These are phyloP conservation scores for Pythium aquatile DNA, from an alignment of 352 stramenopile species.

Conservation along the genomic window DNA sequence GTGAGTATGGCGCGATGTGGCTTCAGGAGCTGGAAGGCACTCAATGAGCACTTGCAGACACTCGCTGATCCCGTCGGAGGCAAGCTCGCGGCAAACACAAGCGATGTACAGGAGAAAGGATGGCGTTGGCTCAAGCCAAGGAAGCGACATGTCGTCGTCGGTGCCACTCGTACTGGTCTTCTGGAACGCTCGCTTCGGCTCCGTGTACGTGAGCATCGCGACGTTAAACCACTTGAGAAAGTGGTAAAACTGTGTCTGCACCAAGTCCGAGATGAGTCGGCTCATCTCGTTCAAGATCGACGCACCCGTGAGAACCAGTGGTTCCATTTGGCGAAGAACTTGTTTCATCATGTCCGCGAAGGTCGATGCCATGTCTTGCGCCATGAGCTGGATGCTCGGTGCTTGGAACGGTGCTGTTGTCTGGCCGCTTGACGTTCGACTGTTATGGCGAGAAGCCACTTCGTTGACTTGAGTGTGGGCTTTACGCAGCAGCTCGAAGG, in stretches of 20 bases:
- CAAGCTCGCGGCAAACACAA: slow-evolving; percentile 66
- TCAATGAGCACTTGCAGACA: slow-evolving; percentile 73
- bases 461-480: slow-evolving; percentile 47
- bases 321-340: slow-evolving; percentile 75
- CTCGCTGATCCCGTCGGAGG: slow-evolving; percentile 59
- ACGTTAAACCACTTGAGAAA: slow-evolving; percentile 84
- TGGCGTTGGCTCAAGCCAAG: slow-evolving; percentile 61
- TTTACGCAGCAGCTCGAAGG: slow-evolving; percentile 53
- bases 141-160: slow-evolving; percentile 36
- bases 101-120: slow-evolving; percentile 72
- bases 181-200: slow-evolving; percentile 62
- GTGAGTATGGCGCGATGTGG: neutral
- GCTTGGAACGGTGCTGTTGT: slow-evolving; percentile 16
- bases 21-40: slow-evolving; percentile 41
- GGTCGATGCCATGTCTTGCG: slow-evolving; percentile 46
- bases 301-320: slow-evolving; percentile 64
- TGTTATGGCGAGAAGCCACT: slow-evolving; percentile 28
- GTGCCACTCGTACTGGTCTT: neutral
- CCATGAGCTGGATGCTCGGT: slow-evolving; percentile 53
- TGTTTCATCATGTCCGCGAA: slow-evolving; percentile 80
- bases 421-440: slow-evolving; percentile 26
- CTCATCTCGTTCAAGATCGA: slow-evolving; percentile 72
- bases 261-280: slow-evolving; percentile 69
- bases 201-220: slow-evolving; percentile 61
- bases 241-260: slow-evolving; percentile 78